Conservation (phyloP, 352 stramenopile species). For the Phytophthora melonis region DNA sequence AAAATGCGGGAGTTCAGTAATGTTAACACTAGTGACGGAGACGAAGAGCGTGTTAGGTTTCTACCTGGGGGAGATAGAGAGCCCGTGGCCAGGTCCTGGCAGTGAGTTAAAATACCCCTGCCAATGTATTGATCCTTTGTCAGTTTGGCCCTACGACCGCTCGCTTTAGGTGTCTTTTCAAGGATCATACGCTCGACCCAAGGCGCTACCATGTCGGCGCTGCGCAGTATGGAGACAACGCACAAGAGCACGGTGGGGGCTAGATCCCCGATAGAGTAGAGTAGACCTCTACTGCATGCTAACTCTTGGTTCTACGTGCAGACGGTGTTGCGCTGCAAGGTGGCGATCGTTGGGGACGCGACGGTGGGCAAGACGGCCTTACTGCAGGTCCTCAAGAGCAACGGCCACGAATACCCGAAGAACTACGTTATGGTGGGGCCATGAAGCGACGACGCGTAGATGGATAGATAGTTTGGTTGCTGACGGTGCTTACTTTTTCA, state of each 20-base stretch:
- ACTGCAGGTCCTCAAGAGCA: slow-evolving; percentile 92
- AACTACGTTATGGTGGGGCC: slow-evolving; percentile 94
- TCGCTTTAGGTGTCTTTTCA: slow-evolving; percentile 30
- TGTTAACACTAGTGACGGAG: slow-evolving; percentile 18
- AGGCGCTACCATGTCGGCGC: slow-evolving; percentile 62
- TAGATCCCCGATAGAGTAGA: not conserved
- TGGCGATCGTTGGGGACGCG: slow-evolving; percentile 91
- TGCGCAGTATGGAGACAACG: slow-evolving; percentile 93
- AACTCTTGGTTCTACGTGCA: slow-evolving; percentile 24
- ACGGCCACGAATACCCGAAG: slow-evolving; percentile 93
- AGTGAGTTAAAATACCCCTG: slow-evolving; percentile 13
- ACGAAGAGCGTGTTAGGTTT: slow-evolving; percentile 32
- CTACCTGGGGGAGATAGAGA: slow-evolving; percentile 30
- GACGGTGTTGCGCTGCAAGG: slow-evolving; percentile 92
- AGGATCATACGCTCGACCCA: slow-evolving; percentile 3
- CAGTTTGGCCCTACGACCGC: slow-evolving; percentile 10
- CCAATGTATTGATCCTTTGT: not conserved
- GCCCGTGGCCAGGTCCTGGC: slow-evolving; percentile 14
- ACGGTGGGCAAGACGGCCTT: slow-evolving; percentile 93
- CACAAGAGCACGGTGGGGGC: slow-evolving; percentile 85
- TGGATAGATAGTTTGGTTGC: not conserved
- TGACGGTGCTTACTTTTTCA: not conserved
- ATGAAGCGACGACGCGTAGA: not conserved
- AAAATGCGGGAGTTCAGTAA: slow-evolving; percentile 51
- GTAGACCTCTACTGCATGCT: not conserved